These are phyloP conservation scores for Piromyces sp. DNA, from an alignment of 192 early-diverging fungal genomes.

Conservation along the genomic window DNA sequence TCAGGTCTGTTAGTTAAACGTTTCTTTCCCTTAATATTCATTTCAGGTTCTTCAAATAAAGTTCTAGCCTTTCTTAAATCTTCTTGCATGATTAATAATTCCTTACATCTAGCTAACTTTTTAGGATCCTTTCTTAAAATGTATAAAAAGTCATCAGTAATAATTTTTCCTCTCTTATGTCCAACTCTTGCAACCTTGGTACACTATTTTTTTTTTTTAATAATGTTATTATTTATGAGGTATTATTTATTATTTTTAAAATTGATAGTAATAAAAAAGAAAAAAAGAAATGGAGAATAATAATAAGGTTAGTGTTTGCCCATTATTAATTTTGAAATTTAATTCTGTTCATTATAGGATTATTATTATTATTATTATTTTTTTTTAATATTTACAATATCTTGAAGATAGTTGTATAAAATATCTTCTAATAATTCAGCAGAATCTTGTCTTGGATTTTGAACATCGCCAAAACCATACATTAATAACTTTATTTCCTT, in stretches of 20 bases:
- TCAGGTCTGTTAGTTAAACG: not conserved
- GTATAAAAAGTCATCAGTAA: conserved; percentile 56
- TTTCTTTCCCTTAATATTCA: not conserved
- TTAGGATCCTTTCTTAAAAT: conserved; percentile 59
- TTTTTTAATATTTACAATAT: conserved; percentile 39
- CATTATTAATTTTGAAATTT: no score
- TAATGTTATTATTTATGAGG: no score
- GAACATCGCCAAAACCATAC: conserved; percentile 75
- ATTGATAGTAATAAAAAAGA: no score
- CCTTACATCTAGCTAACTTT: conserved; percentile 66
- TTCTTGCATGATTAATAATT: conserved; percentile 58
- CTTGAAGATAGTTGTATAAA: conserved; percentile 54
- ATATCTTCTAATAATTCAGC: conserved; percentile 70
- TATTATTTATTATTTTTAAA: no score
- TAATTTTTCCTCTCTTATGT: conserved; percentile 39
- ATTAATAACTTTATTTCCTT: conserved; percentile 40
- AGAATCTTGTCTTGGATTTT: conserved; percentile 52
- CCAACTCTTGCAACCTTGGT: conserved; percentile 28
- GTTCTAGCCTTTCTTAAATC: conserved; percentile 52
- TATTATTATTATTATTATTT: no score
- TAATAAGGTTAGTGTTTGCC: no score
- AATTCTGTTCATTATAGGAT: no score
- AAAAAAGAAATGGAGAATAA: no score
- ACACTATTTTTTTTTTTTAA: conserved; percentile 16
- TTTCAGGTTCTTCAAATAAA: conserved; percentile 20